A percentile compares a stretch with the other conserved stretches of the same genome.
phyloP scores from a whole-genome alignment of 805 yeast genomes.

The Metschnikowia koreensis region DNA sequence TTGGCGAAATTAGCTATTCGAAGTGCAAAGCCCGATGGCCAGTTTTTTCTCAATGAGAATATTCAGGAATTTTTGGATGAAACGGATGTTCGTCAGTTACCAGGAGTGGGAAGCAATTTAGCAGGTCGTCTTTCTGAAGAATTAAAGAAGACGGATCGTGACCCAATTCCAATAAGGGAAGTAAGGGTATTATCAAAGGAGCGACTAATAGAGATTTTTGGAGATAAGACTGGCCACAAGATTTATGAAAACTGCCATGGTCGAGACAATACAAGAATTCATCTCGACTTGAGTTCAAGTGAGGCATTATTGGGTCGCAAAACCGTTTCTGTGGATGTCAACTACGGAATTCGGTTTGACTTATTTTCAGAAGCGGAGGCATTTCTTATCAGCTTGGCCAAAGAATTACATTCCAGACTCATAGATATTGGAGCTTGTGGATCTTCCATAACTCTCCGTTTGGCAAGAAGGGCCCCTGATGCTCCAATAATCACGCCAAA shows the following conservation, averaged over 20 bases:
- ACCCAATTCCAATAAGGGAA: slow-evolving; percentile 36
- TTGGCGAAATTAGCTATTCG: slow-evolving; percentile 73
- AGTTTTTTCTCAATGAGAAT: slow-evolving; percentile 34
- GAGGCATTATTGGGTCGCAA: slow-evolving; percentile 55
- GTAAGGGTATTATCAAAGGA: slow-evolving; percentile 33
- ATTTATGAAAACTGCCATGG: slow-evolving; percentile 64
- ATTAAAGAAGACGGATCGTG: slow-evolving; percentile 15
- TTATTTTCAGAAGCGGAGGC: slow-evolving; percentile 56
- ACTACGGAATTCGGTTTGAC: slow-evolving; percentile 84
- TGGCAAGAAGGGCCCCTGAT: slow-evolving; percentile 59
- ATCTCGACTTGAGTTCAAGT: slow-evolving; percentile 47
- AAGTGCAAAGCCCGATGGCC: slow-evolving; percentile 80
- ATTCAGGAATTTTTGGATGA: slow-evolving; percentile 34
- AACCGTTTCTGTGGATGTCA: slow-evolving; percentile 82
- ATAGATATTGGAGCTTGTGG: slow-evolving; percentile 48
- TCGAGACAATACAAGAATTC: slow-evolving; percentile 59
- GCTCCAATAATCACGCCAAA: slow-evolving; percentile 80
- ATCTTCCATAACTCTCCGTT: slow-evolving; percentile 57
- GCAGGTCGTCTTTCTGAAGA: slow-evolving; percentile 43
- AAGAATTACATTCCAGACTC: slow-evolving; percentile 59
- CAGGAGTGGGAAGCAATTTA: slow-evolving; percentile 62
- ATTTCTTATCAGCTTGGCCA: slow-evolving; percentile 57
- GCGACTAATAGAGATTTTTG: slow-evolving; percentile 50
- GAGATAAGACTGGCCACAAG: slow-evolving; percentile 67
- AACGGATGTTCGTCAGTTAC: slow-evolving; percentile 43